Evolutionary conservation across 495 filamentous ascomycete genomes (phyloP).

Genomic region (Viridothelium virens): DNA sequence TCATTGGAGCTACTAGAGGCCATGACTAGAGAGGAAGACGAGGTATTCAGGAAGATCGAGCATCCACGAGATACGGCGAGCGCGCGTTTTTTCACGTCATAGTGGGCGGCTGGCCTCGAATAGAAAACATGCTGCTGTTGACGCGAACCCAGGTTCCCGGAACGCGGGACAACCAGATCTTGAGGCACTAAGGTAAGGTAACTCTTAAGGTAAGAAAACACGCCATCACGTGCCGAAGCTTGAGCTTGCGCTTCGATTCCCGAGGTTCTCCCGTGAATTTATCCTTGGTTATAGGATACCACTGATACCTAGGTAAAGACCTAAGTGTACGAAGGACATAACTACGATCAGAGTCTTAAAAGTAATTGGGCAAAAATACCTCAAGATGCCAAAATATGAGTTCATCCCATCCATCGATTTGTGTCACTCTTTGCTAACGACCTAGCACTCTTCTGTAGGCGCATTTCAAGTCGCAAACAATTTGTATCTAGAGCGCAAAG

Average conservation of each 20-base stretch:
- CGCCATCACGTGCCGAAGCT: background rate
- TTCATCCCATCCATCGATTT: conserved; percentile 24
- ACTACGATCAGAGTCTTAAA: too few species aligned
- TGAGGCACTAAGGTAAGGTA: too few species aligned
- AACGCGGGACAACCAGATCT: background rate
- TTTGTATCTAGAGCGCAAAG: conserved; percentile 7
- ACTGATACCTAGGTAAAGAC: too few species aligned
- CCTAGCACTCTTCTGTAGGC: conserved; percentile 63
- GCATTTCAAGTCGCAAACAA: conserved; percentile 1
- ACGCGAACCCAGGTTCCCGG: background rate
- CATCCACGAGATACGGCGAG: background rate
- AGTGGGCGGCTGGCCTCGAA: background rate
- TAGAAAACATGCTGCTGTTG: background rate
- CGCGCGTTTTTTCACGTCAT: background rate
- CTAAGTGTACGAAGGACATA: too few species aligned
- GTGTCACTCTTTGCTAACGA: conserved; percentile 42
- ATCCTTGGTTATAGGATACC: background rate
- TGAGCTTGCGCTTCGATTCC: background rate
- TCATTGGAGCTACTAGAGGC: conserved; percentile 14
- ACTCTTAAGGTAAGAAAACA: background rate
- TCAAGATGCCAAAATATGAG: conserved; percentile 78
- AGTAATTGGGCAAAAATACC: background rate
- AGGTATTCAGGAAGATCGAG: background rate
- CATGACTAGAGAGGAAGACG: background rate
- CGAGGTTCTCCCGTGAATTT: background rate